Percentiles rank a stretch among this genome's conserved stretches.
Conservation (phyloP, 352 stramenopile species). For the Phytophthora cajani region DNA sequence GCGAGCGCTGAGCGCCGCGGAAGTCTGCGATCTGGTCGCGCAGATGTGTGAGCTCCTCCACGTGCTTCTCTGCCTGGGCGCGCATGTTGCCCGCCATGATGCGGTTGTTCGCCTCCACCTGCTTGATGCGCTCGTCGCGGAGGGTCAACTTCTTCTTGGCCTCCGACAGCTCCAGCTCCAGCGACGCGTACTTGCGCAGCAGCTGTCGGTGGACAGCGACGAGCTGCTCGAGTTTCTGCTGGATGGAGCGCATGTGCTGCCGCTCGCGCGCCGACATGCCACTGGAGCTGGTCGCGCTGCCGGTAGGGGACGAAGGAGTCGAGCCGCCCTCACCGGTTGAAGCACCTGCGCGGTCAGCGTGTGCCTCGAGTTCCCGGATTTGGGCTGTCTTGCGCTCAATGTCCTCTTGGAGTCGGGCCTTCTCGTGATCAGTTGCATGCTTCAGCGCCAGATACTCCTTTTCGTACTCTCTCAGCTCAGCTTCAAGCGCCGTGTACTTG, state of each 20-base stretch:
- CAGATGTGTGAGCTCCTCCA: slow-evolving; percentile 87
- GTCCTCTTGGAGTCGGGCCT: slow-evolving; percentile 67
- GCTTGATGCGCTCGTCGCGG: slow-evolving; percentile 90
- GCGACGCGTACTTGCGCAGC: slow-evolving; percentile 90
- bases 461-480: slow-evolving; percentile 73
- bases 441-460: slow-evolving; percentile 73
- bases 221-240: slow-evolving; percentile 92
- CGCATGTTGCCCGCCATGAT: slow-evolving; percentile 91
- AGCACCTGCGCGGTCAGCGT: slow-evolving; percentile 49
- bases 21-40: slow-evolving; percentile 88
- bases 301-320: slow-evolving; percentile 39
- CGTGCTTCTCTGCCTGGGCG: slow-evolving; percentile 87
- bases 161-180: slow-evolving; percentile 89
- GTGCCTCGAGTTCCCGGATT: slow-evolving; percentile 70
- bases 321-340: slow-evolving; percentile 36
- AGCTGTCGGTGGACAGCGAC: slow-evolving; percentile 91
- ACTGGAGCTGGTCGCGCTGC: slow-evolving; percentile 33
- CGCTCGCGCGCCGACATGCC: slow-evolving; percentile 82
- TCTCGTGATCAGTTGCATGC: slow-evolving; percentile 61
- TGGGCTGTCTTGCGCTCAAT: slow-evolving; percentile 68
- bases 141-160: slow-evolving; percentile 90
- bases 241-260: slow-evolving; percentile 89
- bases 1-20: slow-evolving; percentile 74
- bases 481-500: slow-evolving; percentile 62
- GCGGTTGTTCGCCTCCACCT: slow-evolving; percentile 89